Evolutionary conservation across 2,329 filamentous ascomycete genomes (phyloP).

Genomic region (Aaosphaeria arxii): DNA sequence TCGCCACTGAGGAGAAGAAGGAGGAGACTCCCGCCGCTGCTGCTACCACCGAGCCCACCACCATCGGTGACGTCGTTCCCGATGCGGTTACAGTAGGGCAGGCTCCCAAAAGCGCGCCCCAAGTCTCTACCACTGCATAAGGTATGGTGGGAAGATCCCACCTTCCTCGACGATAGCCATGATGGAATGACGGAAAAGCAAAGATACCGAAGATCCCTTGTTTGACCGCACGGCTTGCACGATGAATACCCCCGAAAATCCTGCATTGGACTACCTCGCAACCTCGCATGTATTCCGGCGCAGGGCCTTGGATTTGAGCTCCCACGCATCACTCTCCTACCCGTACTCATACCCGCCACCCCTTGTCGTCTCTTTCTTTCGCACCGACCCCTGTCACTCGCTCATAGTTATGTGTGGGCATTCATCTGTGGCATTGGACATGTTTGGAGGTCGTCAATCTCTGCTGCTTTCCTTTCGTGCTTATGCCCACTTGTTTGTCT

Average conservation of each 20-base stretch:
- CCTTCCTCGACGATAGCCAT: slow-evolving; percentile 38
- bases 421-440: slow-evolving; percentile 33
- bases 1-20: slow-evolving; percentile 20
- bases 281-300: slow-evolving; percentile 17
- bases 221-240: slow-evolving; percentile 36
- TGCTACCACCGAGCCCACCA: slow-evolving; percentile 23
- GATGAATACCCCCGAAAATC: slow-evolving; percentile 31
- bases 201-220: slow-evolving; percentile 36
- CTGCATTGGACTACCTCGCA: slow-evolving; percentile 18
- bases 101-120: slow-evolving; percentile 37
- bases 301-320: slow-evolving; percentile 28
- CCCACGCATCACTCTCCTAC: slow-evolving; percentile 9
- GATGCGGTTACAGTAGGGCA: slow-evolving; percentile 39
- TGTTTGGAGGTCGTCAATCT: slow-evolving; percentile 30
- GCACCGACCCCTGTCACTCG: slow-evolving; percentile 23
- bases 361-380: slow-evolving; percentile 15
- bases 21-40: slow-evolving; percentile 13
- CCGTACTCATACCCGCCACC: slow-evolving; percentile 22
- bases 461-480: slow-evolving; percentile 26
- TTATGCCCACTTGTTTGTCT: slow-evolving; percentile 24
- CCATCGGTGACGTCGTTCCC: slow-evolving; percentile 38
- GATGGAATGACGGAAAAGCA: slow-evolving; percentile 45
- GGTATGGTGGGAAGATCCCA: slow-evolving; percentile 39
- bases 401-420: slow-evolving; percentile 23
- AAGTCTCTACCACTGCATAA: slow-evolving; percentile 43